Base-by-base conservation (phyloP, 305 asterid genomes). In the Andrographis paniculata region DNA sequence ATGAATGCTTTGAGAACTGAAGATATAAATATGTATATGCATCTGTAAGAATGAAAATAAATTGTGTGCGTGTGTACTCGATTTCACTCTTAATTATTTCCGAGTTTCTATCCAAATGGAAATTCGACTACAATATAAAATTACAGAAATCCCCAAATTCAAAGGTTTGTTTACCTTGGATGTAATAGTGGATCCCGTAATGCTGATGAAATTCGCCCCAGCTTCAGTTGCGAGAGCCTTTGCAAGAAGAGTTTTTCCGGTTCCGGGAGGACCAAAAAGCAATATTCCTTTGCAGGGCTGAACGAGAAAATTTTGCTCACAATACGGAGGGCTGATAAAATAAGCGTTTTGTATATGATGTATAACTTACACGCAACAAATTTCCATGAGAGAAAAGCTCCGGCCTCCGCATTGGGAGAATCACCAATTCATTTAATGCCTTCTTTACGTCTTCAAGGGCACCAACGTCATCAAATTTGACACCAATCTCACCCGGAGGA, bases 251-350 rank as follows among this genome's bases (percentile, higher is more conserved):
- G 99, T 91, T 74, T 91, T 91, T 52, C 99, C 99, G 39, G 99
- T 91, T 58, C 99, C 96, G 23, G 99, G 99, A 48, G 96, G 99
- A 9, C 99, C 99, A 62, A 91, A 87, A 42, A 91, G 95, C 67
- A 91, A 74, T 61, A 91, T 77, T 23, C 99, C 99, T 73, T 91
- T 92, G 93, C 95, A 84, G 61, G 99, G 99, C 99, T 92, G 82
- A 68, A 14, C 44, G 53, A 59, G 45, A 37, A 24, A 52, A 52
- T 18, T 14, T 40, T 17, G 14, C 43, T 61, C 31, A 64, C 18
- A 35, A 52, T 37, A 35, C 46, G 40, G 44, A 57, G 37, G 33
- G 62, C 37, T 41, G 24, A 21, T 17, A 35, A 28, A 52, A 55
- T 45, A 39, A 49, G 47, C 59, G 64, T 39, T 2, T 23, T 21